Percentiles rank a stretch among this genome's conserved stretches.
phyloP scores from a whole-genome alignment of 1,139 yeast genomes.

The Geotrichum carabidarum region DNA sequence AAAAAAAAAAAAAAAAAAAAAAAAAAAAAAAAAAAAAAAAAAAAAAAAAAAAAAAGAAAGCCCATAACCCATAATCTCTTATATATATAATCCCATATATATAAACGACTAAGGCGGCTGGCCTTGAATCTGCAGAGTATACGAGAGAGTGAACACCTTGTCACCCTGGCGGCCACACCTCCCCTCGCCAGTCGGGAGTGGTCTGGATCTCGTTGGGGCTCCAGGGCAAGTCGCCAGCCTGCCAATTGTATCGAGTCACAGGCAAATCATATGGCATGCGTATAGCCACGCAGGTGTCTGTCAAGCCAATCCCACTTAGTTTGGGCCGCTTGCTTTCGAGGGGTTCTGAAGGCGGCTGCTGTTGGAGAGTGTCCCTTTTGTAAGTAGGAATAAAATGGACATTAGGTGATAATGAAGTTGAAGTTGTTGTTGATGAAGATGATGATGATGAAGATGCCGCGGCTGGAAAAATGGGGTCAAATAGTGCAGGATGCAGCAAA shows the following conservation, averaged over 20 bases:
- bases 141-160: no score
- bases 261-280: conserved; percentile 34
- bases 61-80: no score
- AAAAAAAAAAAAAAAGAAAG: no score
- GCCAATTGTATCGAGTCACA: conserved; percentile 21
- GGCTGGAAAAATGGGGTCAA: background rate
- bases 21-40: background rate
- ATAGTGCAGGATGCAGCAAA: conserved; percentile 25
- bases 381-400: conserved; percentile 24
- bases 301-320: background rate
- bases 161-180: conserved; percentile 22
- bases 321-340: conserved; percentile 2
- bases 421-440: no score
- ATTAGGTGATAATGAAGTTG: background rate
- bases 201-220: conserved; percentile 23
- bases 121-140: no score
- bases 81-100: no score
- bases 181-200: conserved; percentile 28
- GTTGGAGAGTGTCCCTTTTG: conserved; percentile 19
- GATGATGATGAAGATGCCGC: no score
- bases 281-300: conserved; percentile 17
- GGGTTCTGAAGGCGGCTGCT: background rate
- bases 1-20: background rate
- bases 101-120: no score
- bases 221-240: conserved; percentile 26